Conservation (phyloP, 2,329 filamentous ascomycete genomes). For the Fonsecaea monophora region DNA sequence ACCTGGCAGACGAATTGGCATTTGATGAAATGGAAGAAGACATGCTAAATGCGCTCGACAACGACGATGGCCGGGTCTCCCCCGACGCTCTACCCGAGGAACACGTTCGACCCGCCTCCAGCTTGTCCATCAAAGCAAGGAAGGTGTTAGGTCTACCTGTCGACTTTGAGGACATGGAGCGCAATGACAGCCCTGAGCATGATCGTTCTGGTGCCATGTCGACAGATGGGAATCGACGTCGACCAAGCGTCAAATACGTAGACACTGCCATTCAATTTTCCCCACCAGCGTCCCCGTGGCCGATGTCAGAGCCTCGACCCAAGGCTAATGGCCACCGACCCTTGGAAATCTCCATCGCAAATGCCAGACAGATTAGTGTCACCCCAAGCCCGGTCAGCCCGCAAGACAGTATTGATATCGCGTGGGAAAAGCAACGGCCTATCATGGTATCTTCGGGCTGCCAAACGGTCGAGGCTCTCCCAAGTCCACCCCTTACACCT, state of each 20-base stretch:
- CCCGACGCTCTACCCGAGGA: conserved; percentile 54
- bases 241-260: conserved; percentile 61
- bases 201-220: conserved; percentile 24
- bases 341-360: conserved; percentile 31
- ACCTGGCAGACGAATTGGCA: conserved; percentile 87
- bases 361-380: conserved; percentile 25
- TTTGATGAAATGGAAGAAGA: conserved; percentile 78
- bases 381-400: conserved; percentile 32
- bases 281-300: conserved; percentile 75
- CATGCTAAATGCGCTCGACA: conserved; percentile 66
- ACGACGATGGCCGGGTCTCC: conserved; percentile 69
- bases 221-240: conserved; percentile 14
- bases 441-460: conserved; percentile 52
- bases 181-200: conserved; percentile 40
- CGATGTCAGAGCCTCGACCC: conserved; percentile 49
- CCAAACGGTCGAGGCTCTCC: conserved; percentile 51
- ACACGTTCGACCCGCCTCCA: conserved; percentile 47
- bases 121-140: conserved; percentile 53
- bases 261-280: conserved; percentile 84
- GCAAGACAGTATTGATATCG: conserved; percentile 29
- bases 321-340: conserved; percentile 57
- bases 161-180: conserved; percentile 45
- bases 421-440: conserved; percentile 39
- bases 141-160: conserved; percentile 54
- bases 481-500: conserved; percentile 47